phyloP scores from a whole-genome alignment of 192 early-diverging fungal species.

The Spizellomyces punctatus region DNA sequence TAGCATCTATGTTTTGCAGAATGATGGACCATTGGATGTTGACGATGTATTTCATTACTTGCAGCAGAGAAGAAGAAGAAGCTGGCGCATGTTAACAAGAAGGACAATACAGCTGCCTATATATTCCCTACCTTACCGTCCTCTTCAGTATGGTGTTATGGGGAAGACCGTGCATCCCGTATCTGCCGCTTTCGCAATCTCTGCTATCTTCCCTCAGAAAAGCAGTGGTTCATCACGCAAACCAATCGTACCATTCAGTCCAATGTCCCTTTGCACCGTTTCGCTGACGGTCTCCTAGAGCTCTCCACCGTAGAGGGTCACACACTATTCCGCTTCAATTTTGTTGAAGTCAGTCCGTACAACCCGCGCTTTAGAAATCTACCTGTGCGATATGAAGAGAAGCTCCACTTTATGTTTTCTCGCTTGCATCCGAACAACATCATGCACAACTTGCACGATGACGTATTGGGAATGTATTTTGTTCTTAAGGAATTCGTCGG shows the following conservation, averaged over 20 bases:
- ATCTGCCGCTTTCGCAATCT: slow-evolving; percentile 52
- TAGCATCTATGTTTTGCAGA: too few species aligned
- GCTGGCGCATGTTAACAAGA: background rate
- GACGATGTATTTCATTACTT: too few species aligned
- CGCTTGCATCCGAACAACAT: slow-evolving; percentile 53
- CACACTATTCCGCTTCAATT: slow-evolving; percentile 42
- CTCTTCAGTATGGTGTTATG: slow-evolving; percentile 50
- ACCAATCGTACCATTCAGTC: slow-evolving; percentile 41
- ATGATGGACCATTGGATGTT: too few species aligned
- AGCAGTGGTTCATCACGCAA: slow-evolving; percentile 49
- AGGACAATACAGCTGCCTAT: slow-evolving; percentile 27
- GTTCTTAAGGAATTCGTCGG: slow-evolving; percentile 41
- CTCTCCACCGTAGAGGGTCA: slow-evolving; percentile 43
- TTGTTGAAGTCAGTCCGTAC: slow-evolving; percentile 46
- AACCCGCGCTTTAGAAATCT: slow-evolving; percentile 39
- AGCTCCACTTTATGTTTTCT: slow-evolving; percentile 43
- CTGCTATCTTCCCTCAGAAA: slow-evolving; percentile 41
- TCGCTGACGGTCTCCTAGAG: slow-evolving; percentile 40
- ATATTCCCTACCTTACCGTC: slow-evolving; percentile 30
- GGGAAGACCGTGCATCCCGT: slow-evolving; percentile 24
- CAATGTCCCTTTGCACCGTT: slow-evolving; percentile 40
- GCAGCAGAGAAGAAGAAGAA: too few species aligned
- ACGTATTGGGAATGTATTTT: slow-evolving; percentile 47
- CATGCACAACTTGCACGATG: slow-evolving; percentile 59
- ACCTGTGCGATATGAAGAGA: slow-evolving; percentile 44